phyloP scores from a whole-genome alignment of 371 early-diverging fungal species.

The Mortierella sp. region DNA sequence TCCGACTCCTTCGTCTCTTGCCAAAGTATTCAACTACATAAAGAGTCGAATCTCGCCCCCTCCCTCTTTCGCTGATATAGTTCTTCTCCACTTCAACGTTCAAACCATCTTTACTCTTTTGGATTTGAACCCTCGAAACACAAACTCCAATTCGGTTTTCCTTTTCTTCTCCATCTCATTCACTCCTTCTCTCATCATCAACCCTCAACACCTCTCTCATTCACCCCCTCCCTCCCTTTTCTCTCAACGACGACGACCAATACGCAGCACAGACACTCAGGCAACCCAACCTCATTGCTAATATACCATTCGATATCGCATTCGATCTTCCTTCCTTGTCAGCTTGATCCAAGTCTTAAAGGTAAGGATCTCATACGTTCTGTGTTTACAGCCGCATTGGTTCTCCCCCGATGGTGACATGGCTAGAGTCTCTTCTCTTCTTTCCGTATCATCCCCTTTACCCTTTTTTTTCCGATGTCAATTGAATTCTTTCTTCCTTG shows the following conservation, averaged over 20 bases:
- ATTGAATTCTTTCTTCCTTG: neutral
- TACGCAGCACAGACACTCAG: neutral
- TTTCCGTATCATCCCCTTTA: neutral
- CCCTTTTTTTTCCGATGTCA: neutral
- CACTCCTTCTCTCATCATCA: neutral
- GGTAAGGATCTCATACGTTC: slow-evolving; percentile 1
- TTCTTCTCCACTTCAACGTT: slow-evolving; percentile 17
- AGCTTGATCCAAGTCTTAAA: neutral
- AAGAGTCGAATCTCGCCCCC: slow-evolving; percentile 29
- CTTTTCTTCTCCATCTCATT: neutral
- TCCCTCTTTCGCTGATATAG: slow-evolving; percentile 8
- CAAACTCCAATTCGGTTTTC: slow-evolving; percentile 14
- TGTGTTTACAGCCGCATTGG: neutral
- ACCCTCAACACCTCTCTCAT: neutral
- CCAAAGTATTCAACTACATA: slow-evolving; percentile 2
- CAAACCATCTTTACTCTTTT: slow-evolving; percentile 19
- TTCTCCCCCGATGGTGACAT: neutral
- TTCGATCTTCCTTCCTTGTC: neutral
- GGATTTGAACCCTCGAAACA: slow-evolving; percentile 9
- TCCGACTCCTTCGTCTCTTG: slow-evolving; percentile 1
- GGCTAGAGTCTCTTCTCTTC: neutral
- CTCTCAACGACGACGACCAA: too few relatives aligned
- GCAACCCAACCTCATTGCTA: neutral
- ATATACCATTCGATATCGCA: neutral
- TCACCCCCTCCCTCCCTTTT: neutral